Conservation (phyloP, 257 asterid species). For the Solanum rostratum region DNA sequence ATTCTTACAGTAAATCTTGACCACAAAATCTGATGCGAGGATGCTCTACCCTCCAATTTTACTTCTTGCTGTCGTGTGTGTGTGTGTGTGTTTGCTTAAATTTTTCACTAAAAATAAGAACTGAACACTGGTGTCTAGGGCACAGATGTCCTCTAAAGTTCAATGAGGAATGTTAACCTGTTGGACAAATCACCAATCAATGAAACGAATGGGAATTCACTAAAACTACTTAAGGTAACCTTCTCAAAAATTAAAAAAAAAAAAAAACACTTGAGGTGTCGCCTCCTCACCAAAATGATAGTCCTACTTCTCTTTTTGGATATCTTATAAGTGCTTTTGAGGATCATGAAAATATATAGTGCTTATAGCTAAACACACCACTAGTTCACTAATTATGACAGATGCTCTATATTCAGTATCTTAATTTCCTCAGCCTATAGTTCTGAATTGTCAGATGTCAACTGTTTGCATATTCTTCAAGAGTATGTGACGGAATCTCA, state of each 20-base stretch:
- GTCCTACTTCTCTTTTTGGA: not conserved
- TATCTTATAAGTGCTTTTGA: not conserved
- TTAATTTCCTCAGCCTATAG: not conserved
- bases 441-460: not conserved
- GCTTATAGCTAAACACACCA: not conserved
- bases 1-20: not conserved
- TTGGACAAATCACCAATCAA: not conserved
- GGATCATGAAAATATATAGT: not conserved
- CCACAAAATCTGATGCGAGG: not conserved
- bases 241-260: not conserved
- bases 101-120: not conserved
- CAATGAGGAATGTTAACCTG: not conserved
- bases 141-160: not conserved
- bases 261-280: not conserved
- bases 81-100: not conserved
- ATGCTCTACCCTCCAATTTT: not conserved
- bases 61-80: not conserved
- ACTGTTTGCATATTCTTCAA: not conserved
- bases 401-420: not conserved
- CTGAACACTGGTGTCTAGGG: not conserved
- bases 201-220: not conserved
- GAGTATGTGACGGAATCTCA: not conserved
- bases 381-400: not conserved
- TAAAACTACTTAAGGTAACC: not conserved
- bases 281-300: not conserved